Evolutionary conservation across 352 stramenopile genomes (phyloP).

Genomic region (Globisporangium parvum): DNA sequence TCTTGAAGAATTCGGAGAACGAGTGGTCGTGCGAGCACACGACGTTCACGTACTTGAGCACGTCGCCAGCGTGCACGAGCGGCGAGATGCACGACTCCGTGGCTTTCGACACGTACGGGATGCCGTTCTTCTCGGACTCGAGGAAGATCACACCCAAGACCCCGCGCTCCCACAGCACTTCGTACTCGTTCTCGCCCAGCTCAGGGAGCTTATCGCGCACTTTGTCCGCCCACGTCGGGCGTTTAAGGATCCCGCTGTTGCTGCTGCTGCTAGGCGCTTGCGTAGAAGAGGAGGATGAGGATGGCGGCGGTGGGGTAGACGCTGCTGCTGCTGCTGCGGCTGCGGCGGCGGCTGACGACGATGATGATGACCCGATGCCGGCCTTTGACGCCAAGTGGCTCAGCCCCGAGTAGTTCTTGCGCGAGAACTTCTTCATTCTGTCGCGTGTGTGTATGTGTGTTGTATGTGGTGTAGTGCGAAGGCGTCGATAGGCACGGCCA

Average conservation of each 20-base stretch:
- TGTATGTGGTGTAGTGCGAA: background rate
- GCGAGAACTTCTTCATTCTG: slow-evolving; percentile 63
- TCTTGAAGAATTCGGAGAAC: slow-evolving; percentile 88
- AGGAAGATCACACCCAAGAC: slow-evolving; percentile 85
- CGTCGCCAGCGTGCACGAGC: slow-evolving; percentile 59
- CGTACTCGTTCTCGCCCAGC: slow-evolving; percentile 78
- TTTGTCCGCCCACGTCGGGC: slow-evolving; percentile 70
- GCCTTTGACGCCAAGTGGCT: slow-evolving; percentile 36
- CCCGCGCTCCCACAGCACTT: slow-evolving; percentile 82
- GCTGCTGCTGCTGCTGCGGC: slow-evolving; percentile 8
- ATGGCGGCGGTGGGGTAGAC: too few species aligned
- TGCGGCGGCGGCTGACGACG: slow-evolving; percentile 13
- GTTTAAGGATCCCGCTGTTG: slow-evolving; percentile 16
- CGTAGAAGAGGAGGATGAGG: slow-evolving; percentile 10
- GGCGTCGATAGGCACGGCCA: too few species aligned
- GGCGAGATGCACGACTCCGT: slow-evolving; percentile 83
- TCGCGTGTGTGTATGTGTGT: background rate
- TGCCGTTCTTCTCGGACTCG: slow-evolving; percentile 79
- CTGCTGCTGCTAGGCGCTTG: slow-evolving; percentile 2
- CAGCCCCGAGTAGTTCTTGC: slow-evolving; percentile 56
- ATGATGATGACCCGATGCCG: slow-evolving; percentile 25
- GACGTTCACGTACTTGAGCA: slow-evolving; percentile 82
- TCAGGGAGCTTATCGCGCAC: slow-evolving; percentile 73
- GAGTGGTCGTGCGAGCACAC: slow-evolving; percentile 83
- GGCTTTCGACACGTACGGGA: slow-evolving; percentile 83